Percentiles rank a stretch among this genome's conserved stretches.
Conservation (phyloP, 495 filamentous ascomycete genomes). For the Immersiella caudata region DNA sequence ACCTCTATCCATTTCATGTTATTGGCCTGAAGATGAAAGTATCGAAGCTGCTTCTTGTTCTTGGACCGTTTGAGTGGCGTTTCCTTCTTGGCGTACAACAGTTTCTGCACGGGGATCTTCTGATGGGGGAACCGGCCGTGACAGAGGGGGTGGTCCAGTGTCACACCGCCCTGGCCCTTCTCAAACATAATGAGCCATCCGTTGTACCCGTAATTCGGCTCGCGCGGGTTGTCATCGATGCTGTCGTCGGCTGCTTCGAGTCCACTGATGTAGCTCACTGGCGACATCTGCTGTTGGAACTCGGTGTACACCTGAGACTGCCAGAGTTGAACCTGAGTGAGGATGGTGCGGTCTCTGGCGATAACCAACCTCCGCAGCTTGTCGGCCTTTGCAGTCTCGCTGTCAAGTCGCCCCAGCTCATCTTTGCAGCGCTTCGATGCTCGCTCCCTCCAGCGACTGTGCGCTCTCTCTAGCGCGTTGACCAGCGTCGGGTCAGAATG, state of each 20-base stretch:
- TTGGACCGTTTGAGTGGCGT: slow-evolving; percentile 26
- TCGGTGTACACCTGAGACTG: slow-evolving; percentile 17
- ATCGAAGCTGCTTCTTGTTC: slow-evolving; percentile 31
- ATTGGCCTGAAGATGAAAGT: slow-evolving; percentile 36
- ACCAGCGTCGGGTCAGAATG: slow-evolving; percentile 25
- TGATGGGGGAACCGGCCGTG: slow-evolving; percentile 36
- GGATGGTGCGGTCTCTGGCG: slow-evolving; percentile 24
- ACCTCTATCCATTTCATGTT: slow-evolving; percentile 37
- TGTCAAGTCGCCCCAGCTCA: slow-evolving; percentile 23
- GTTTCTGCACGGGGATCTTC: slow-evolving; percentile 33
- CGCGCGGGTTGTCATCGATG: slow-evolving; percentile 29
- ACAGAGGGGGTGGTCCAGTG: slow-evolving; percentile 26
- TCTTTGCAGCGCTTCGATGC: slow-evolving; percentile 20
- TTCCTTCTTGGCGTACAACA: slow-evolving; percentile 27
- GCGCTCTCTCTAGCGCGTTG: slow-evolving; percentile 24
- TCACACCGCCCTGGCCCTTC: slow-evolving; percentile 31
- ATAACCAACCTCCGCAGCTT: slow-evolving; percentile 14
- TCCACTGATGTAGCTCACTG: slow-evolving; percentile 28
- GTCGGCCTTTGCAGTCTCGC: slow-evolving; percentile 21
- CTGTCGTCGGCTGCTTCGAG: slow-evolving; percentile 26
- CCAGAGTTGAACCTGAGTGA: slow-evolving; percentile 32
- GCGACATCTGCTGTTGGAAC: slow-evolving; percentile 19
- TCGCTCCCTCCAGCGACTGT: slow-evolving; percentile 24
- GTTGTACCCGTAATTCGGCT: slow-evolving; percentile 35
- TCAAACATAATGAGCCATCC: slow-evolving; percentile 34